These are phyloP conservation scores for Mucor lusitanicus DNA, from an alignment of 371 early-diverging fungal species.

Conservation along the genomic window DNA sequence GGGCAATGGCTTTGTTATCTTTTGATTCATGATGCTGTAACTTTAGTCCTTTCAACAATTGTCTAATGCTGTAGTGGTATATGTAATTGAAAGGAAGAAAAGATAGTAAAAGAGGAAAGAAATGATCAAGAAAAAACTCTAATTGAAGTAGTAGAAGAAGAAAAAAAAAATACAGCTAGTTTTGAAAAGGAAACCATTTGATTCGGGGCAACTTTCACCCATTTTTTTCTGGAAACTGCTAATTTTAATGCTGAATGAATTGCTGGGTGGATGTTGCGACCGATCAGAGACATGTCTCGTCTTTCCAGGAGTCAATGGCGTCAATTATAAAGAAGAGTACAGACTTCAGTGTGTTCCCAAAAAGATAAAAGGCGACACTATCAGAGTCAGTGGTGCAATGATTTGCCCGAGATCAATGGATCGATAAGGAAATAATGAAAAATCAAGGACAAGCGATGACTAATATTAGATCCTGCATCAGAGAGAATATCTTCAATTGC, in stretches of 20 bases:
- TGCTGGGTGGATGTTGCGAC: neutral
- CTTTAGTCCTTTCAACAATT: neutral
- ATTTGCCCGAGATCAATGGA: neutral
- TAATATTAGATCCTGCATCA: neutral
- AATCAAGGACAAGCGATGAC: neutral
- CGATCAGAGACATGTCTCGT: neutral
- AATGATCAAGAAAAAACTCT: neutral
- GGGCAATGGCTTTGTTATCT: slow-evolving; percentile 49
- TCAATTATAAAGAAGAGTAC: neutral
- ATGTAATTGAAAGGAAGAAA: neutral
- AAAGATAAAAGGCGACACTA: neutral
- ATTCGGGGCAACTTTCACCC: slow-evolving; percentile 6
- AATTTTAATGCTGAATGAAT: neutral
- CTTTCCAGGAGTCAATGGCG: neutral
- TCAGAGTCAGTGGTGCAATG: neutral
- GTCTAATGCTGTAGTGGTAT: neutral
- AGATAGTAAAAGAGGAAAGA: neutral
- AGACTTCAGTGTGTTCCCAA: neutral
- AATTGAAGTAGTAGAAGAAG: neutral
- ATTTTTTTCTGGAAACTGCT: neutral
- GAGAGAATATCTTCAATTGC: neutral
- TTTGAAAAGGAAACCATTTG: neutral
- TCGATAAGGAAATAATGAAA: neutral
- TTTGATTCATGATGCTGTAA: slow-evolving; percentile 9
- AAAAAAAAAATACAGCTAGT: neutral